Evolutionary conservation across 164 flowering plant species (phyloP), one percentile per base, ranked within the genome.

Genomic region (Chimonanthus praecox): DNA sequence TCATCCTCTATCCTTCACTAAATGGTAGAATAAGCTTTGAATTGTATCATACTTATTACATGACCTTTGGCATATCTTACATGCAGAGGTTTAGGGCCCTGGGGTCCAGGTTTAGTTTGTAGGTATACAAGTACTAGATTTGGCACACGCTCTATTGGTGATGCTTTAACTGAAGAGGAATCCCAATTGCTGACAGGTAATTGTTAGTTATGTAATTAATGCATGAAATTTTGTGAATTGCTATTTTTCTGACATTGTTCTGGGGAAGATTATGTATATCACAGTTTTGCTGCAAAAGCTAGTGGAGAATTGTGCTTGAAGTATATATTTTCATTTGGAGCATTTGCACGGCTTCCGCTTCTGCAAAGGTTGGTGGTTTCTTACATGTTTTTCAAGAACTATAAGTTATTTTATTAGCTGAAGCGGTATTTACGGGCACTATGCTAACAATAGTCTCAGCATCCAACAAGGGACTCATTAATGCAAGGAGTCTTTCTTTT

Each of bases 271-370:
- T 93, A 92, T 82, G 84, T 83, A 2, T 93, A 95, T 80, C 99
- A 95, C 74, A 95, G 94, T 70, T n/a, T 88, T 51, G 98, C 94
- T 6, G 94, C 99, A 71, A 95, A 93, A 82, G 94, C 91, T 44
- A 95, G 98, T 86, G 99, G 98, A 77, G 98, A 95, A 80, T 80
- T 93, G 76, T 93, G 99, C 86, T 83, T 95, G 71, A 93, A 92
- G 80, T 88, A 95, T 75, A 90, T 95, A 61, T 91, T 94, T 78
- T 75, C 98, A 20, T 91, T 94, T 73, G 98, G 98, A 76, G 98
- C 98, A 78, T 91, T 89, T 86, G 89, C 97, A 61, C 82, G 97
- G 83, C 78, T 47, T 67, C 97, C 98, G 61, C 95, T 94, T 72
- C 70, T 92, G 45, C 86, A 85, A 70, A 85, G 95, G 98, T 94